Base-by-base conservation (phyloP, 2,329 filamentous ascomycete species). In the Zymoseptoria tritici region DNA sequence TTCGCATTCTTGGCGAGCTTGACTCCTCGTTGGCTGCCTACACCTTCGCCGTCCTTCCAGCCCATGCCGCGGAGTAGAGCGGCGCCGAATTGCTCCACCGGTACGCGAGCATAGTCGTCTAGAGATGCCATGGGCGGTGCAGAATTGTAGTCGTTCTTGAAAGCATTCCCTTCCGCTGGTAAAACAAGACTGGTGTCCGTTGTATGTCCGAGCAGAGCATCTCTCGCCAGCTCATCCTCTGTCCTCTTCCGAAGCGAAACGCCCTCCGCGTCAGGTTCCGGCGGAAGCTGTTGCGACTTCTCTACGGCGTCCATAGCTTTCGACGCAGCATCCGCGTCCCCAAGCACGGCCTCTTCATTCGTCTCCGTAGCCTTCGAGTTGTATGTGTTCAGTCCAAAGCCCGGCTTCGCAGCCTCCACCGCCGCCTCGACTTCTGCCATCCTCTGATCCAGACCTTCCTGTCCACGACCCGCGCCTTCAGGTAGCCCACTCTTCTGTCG, bases 41-140 rank as follows among this genome's bases (percentile, higher is more conserved):
- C 79, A 49, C 78, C 76, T 63, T 84, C 80, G 19, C 81, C 85
- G 64, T 86, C 84, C 69, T 97, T 91, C 92, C 93, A 97, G 8
- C 94, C 94, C 89, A 97, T 97, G 9, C 92, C 91, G 31, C 92
- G 85, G 42, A 99, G 81, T 64, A 97, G 80, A 0, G 92, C 91
- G 19, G 91, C 89, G 7, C 94, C 94, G 66, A 97, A 99, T 68
- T 97, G 91, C 67, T 97, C 93, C 16, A 97, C 91, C 0, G 94
- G 93, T 62, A 96, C 88, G 11, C 88, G 86, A 60, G 89, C 87
- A 76, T 97, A 97, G 69, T 94, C 90, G 36, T 90, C 89, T 19
- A 96, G 78, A 0, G 86, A 89, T 3, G 91, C 87, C 29, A 84
- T 81, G 21, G 91, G 88, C 1, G 91, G 91, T 0, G 91, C 87